Conservation (phyloP, 2,329 filamentous ascomycete species). For the Raffaelea arxii region DNA sequence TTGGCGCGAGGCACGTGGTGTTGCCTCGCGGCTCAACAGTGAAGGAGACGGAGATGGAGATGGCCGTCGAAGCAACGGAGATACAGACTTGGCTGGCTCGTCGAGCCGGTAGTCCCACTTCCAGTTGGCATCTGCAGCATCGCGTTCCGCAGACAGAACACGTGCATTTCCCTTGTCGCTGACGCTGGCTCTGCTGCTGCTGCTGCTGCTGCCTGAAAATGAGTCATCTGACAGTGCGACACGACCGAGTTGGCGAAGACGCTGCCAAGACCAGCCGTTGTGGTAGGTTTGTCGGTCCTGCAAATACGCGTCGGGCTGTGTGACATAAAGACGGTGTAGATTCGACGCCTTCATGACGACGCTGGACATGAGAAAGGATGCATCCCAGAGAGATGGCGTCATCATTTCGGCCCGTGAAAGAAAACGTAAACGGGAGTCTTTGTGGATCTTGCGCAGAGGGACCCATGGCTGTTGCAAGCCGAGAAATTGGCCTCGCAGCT, state of each 20-base stretch:
- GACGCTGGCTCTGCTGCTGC: no score
- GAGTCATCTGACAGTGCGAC: no score
- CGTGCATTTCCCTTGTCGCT: no score
- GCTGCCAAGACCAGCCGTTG: constrained; percentile 61
- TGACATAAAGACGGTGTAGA: constrained; percentile 61
- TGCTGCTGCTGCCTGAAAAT: no score
- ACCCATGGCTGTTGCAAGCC: constrained; percentile 61
- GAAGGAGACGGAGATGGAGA: constrained; percentile 2
- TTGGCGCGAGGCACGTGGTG: no score
- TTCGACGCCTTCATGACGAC: constrained; percentile 63
- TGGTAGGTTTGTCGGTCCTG: constrained; percentile 49
- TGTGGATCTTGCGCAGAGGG: constrained; percentile 68
- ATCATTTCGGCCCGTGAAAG: constrained; percentile 63
- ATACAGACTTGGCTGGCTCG: constrained; percentile 35
- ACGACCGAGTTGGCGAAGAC: constrained; percentile 51
- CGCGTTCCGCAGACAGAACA: not conserved
- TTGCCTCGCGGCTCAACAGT: constrained; percentile 5
- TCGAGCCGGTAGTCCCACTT: constrained; percentile 56
- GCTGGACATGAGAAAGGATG: constrained; percentile 57
- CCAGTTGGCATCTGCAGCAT: constrained; percentile 52
- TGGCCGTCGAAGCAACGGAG: constrained; percentile 19
- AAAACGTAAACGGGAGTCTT: constrained; percentile 62
- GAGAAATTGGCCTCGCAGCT: constrained; percentile 34
- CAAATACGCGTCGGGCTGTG: constrained; percentile 64
- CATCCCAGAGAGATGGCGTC: constrained; percentile 61